Percentiles rank a stretch among this genome's conserved stretches.
These are phyloP conservation scores for Dendrocalamus latiflorus DNA, from an alignment of 202 grass and related monocot genomes.

Conservation along the genomic window DNA sequence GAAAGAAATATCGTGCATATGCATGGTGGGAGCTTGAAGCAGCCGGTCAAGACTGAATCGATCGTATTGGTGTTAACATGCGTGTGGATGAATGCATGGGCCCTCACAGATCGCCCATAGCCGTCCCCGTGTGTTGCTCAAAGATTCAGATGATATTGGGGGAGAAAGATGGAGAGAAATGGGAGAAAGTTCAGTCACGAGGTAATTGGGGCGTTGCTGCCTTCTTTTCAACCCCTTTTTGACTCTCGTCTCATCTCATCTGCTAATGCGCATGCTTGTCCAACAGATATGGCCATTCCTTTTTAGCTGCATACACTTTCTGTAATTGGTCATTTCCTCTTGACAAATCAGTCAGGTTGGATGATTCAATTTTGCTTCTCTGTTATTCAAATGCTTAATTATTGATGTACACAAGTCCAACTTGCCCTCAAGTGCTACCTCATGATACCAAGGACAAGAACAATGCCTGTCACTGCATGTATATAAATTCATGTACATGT, in stretches of 20 bases:
- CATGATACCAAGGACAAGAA: constrained; percentile 1
- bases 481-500: not conserved
- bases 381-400: constrained; percentile 2
- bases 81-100: not conserved
- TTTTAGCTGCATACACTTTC: not conserved
- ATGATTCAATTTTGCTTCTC: constrained; percentile 11
- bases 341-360: constrained; percentile 3
- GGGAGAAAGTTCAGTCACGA: not conserved
- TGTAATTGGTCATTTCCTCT: not conserved
- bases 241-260: not conserved
- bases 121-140: not conserved
- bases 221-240: constrained; percentile 36
- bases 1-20: not conserved
- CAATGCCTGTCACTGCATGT: not conserved
- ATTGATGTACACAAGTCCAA: not conserved
- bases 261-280: constrained; percentile 11
- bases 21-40: not conserved
- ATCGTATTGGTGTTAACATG: not conserved
- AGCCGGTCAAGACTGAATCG: not conserved
- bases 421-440: not conserved
- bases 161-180: not conserved
- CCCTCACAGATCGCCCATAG: not conserved
- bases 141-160: not conserved
- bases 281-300: constrained; percentile 17
- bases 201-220: not conserved